These are phyloP conservation scores for Colletotrichum ledebouriae DNA, from an alignment of 2,329 filamentous ascomycete species.

Conservation along the genomic window DNA sequence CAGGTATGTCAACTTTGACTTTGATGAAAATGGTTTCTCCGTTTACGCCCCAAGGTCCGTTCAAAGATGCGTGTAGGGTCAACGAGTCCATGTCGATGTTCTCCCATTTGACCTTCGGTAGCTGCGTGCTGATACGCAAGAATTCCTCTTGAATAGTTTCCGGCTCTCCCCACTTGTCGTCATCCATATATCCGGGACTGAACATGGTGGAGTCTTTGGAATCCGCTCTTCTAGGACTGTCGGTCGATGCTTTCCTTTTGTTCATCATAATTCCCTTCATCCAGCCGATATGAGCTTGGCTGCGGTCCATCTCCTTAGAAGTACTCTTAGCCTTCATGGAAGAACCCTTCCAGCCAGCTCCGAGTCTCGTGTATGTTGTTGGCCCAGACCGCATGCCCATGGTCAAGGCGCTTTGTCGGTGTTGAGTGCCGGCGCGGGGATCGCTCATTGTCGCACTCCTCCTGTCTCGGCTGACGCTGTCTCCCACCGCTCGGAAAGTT, in stretches of 20 bases:
- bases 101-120: conserved; percentile 75
- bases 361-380: conserved; percentile 53
- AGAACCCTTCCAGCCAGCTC: conserved; percentile 65
- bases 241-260: conserved; percentile 62
- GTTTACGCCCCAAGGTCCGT: conserved; percentile 73
- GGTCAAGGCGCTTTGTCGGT: conserved; percentile 60
- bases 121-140: conserved; percentile 70
- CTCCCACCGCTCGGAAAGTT: conserved; percentile 82
- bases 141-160: conserved; percentile 76
- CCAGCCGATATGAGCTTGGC: conserved; percentile 73
- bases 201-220: conserved; percentile 67
- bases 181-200: conserved; percentile 64
- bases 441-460: conserved; percentile 73
- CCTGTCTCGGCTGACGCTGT: conserved; percentile 68
- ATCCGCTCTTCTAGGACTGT: conserved; percentile 62
- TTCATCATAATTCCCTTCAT: conserved; percentile 78
- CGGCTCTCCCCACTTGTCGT: conserved; percentile 70
- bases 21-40: conserved; percentile 72
- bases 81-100: conserved; percentile 74
- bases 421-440: conserved; percentile 59
- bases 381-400: conserved; percentile 60
- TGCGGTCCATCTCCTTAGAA: conserved; percentile 59
- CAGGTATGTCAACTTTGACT: conserved; percentile 71
- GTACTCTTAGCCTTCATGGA: conserved; percentile 70
- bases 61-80: conserved; percentile 71